These are phyloP conservation scores for Ceratocystis cubensis DNA, from an alignment of 2,329 filamentous ascomycete species.

Conservation along the genomic window DNA sequence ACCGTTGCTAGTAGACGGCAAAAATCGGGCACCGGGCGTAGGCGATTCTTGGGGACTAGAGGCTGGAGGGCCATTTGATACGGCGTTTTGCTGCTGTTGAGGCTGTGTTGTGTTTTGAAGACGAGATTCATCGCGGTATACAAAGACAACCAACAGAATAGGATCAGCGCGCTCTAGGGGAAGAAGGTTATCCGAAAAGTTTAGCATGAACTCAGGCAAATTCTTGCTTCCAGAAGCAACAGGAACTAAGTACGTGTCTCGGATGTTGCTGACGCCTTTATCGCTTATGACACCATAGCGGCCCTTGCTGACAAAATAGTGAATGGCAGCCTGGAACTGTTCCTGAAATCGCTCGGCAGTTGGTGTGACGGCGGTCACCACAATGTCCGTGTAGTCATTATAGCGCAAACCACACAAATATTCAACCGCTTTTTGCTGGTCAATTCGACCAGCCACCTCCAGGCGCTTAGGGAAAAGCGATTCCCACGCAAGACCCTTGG, in stretches of 20 bases:
- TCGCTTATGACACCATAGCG: constrained; percentile 81
- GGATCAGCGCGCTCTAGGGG: constrained; percentile 60
- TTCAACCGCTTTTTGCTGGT: constrained; percentile 69
- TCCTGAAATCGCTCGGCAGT: constrained; percentile 47
- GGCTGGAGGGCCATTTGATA: background rate
- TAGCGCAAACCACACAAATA: constrained; percentile 83
- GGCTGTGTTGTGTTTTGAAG: background rate
- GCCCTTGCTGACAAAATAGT: constrained; percentile 72
- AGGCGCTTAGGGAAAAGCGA: constrained; percentile 60
- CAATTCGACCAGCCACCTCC: constrained; percentile 66
- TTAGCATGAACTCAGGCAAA: constrained; percentile 75
- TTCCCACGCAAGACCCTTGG: constrained; percentile 50
- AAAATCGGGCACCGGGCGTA: constrained; percentile 25
- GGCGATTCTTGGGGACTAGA: constrained; percentile 25
- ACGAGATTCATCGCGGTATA: constrained; percentile 52
- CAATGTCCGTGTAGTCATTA: constrained; percentile 69
- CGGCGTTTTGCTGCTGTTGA: background rate
- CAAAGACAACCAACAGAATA: constrained; percentile 71
- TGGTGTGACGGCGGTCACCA: constrained; percentile 61
- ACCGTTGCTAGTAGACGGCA: background rate
- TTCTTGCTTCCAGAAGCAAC: constrained; percentile 57
- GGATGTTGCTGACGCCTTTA: constrained; percentile 59
- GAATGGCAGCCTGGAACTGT: constrained; percentile 64
- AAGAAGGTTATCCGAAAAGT: constrained; percentile 73
- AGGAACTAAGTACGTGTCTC: constrained; percentile 85